Evolutionary conservation across 257 asterid genomes (phyloP).

Genomic region (Apocynum venetum): DNA sequence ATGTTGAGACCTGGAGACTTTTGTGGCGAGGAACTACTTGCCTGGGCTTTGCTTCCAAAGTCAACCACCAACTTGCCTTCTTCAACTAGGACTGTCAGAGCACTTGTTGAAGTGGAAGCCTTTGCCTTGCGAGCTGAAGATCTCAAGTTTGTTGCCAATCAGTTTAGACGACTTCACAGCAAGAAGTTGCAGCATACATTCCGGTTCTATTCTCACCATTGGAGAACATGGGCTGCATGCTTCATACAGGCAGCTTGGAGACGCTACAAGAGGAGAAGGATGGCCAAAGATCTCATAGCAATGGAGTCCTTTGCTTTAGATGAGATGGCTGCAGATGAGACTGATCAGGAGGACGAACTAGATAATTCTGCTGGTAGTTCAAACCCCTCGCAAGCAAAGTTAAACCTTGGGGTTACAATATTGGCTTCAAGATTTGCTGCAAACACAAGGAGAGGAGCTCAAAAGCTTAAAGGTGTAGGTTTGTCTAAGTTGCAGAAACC

Average conservation of each 20-base stretch:
- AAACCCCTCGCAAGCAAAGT: conserved; percentile 31
- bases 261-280: conserved; percentile 59
- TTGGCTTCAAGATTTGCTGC: conserved; percentile 89
- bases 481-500: conserved; percentile 76
- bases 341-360: conserved; percentile 34
- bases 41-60: conserved; percentile 93
- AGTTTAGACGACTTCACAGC: conserved; percentile 90
- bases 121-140: conserved; percentile 88
- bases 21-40: conserved; percentile 91
- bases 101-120: conserved; percentile 84
- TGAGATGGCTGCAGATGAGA: conserved; percentile 26
- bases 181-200: conserved; percentile 90
- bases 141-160: conserved; percentile 88
- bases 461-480: conserved; percentile 63
- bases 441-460: conserved; percentile 81
- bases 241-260: conserved; percentile 88
- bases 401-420: conserved; percentile 67
- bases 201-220: conserved; percentile 87
- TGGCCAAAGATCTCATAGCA: conserved; percentile 61
- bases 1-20: conserved; percentile 83
- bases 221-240: conserved; percentile 98
- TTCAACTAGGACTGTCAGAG: conserved; percentile 81
- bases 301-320: conserved; percentile 54
- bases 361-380: conserved; percentile 21
- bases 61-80: conserved; percentile 72